Percentiles rank a stretch among this genome's conserved stretches.
Evolutionary conservation across 805 yeast genomes (phyloP).

Genomic region (Candida parachauliodes): DNA sequence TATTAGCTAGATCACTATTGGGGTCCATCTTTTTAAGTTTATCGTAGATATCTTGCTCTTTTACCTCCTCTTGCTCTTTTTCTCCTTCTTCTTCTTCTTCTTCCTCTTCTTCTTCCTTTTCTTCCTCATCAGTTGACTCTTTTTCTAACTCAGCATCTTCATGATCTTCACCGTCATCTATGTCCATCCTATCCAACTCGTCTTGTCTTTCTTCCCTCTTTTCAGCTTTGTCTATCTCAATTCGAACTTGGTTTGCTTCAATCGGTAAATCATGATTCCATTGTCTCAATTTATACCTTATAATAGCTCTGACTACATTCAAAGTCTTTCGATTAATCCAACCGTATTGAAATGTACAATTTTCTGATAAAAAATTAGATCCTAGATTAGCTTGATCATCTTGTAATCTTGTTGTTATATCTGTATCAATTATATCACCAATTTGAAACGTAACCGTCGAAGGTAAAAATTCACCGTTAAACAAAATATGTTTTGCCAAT

Average conservation of each 20-base stretch:
- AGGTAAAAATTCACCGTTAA: slow-evolving; percentile 72
- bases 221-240: slow-evolving; percentile 21
- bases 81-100: slow-evolving; percentile 2
- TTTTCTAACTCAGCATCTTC: slow-evolving; percentile 23
- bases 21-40: slow-evolving; percentile 26
- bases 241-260: slow-evolving; percentile 38
- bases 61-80: not conserved
- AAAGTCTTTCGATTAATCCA: slow-evolving; percentile 71
- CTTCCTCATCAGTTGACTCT: slow-evolving; percentile 20
- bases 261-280: slow-evolving; percentile 50
- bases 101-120: slow-evolving; percentile 4
- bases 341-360: slow-evolving; percentile 60
- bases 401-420: slow-evolving; percentile 45
- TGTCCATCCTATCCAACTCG: slow-evolving; percentile 18
- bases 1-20: slow-evolving; percentile 32
- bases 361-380: slow-evolving; percentile 30
- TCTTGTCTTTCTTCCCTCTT: slow-evolving; percentile 12
- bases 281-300: slow-evolving; percentile 68
- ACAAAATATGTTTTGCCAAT: slow-evolving; percentile 44
- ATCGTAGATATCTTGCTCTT: slow-evolving; percentile 25
- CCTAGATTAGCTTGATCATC: slow-evolving; percentile 25
- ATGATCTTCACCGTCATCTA: slow-evolving; percentile 19
- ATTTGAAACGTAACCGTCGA: slow-evolving; percentile 70
- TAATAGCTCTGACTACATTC: slow-evolving; percentile 60
- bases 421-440: slow-evolving; percentile 71